phyloP scores from a whole-genome alignment of 169 alveolate genomes.

The Plasmodium vivax region DNA sequence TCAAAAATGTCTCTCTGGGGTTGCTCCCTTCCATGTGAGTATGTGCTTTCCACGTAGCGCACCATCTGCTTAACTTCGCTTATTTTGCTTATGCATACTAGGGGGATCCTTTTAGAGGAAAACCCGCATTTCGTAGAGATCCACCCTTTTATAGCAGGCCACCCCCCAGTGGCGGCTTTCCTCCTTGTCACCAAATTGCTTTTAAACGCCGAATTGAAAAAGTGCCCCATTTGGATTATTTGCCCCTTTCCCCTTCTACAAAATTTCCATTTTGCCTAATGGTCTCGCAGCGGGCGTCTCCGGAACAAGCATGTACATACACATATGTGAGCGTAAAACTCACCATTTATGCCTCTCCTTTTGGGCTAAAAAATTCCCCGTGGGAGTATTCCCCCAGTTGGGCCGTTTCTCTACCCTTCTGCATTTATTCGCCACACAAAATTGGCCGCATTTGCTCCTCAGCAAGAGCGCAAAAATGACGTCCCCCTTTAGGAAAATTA shows the following conservation, averaged over 20 bases:
- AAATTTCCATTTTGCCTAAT: not conserved
- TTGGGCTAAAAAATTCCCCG: not conserved
- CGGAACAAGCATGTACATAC: not conserved
- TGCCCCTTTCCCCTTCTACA: not conserved
- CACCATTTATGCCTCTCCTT: not conserved
- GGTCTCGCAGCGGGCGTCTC: not conserved
- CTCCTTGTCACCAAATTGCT: not conserved
- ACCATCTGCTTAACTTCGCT: slow-evolving; percentile 47
- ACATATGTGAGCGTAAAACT: too few species aligned
- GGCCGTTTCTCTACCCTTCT: not conserved
- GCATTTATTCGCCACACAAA: not conserved
- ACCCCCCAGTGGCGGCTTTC: not conserved
- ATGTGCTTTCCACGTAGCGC: slow-evolving; percentile 26
- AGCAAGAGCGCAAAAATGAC: not conserved
- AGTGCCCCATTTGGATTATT: slow-evolving; percentile 14
- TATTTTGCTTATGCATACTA: slow-evolving; percentile 5
- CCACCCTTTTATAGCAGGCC: not conserved
- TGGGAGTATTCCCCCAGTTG: not conserved
- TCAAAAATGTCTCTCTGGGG: not conserved
- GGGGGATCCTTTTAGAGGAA: slow-evolving; percentile 25
- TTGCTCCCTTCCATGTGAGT: slow-evolving; percentile 10
- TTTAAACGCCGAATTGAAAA: not conserved
- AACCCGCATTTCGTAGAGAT: not conserved
- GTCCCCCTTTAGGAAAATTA: not conserved
- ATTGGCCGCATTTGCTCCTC: not conserved